Evolutionary conservation across 2,329 filamentous ascomycete species (phyloP), one percentile per base, ranked within the genome.

Genomic region (Clonostachys sp.): DNA sequence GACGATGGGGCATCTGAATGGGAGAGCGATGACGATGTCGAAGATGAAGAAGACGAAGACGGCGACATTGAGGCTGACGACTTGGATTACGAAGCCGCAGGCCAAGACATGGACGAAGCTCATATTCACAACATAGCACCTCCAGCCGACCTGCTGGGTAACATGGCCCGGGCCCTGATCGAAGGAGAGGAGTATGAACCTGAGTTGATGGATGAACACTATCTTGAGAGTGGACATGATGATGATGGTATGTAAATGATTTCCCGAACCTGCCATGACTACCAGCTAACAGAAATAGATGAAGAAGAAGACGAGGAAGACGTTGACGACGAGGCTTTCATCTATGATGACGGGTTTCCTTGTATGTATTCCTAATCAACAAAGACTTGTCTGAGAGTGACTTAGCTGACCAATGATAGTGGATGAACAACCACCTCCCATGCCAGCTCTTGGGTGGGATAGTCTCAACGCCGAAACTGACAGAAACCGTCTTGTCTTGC

Each of bases 261-360:
- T 16, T 13, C 20, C 12, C 24, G 20, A 34, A 44, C n/a, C 10
- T 24, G 17, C n/a, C 30, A 34, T 10, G 20, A 30, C 13, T 42
- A 38, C 17, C 33, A 38, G 44, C 54, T 60, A 52, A 63, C 55
- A 62, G 45, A 57, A 10, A 17, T 18, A 41, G 65, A 74, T 45
- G 77, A 79, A 6, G 78, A 81, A 5, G 88, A 90, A 42, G 84
- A 87, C 16, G 86, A 87, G 39, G 84, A 85, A 41, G 81, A 85
- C 18, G 78, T 87, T 55, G 84, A 84, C 41, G 86, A 89, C 45
- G 80, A 82, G 17, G 78, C 83, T 47, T 83, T 82, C 57, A 71
- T 79, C 49, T 84, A 81, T 51, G 80, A 83, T 50, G 78, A 80
- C 20, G 75, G 76, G 34, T 81, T 78, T 63, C 72, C 77, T 49